Evolutionary conservation across 179 eudicot species (phyloP).

Genomic region (Monotropa hypopitys): DNA sequence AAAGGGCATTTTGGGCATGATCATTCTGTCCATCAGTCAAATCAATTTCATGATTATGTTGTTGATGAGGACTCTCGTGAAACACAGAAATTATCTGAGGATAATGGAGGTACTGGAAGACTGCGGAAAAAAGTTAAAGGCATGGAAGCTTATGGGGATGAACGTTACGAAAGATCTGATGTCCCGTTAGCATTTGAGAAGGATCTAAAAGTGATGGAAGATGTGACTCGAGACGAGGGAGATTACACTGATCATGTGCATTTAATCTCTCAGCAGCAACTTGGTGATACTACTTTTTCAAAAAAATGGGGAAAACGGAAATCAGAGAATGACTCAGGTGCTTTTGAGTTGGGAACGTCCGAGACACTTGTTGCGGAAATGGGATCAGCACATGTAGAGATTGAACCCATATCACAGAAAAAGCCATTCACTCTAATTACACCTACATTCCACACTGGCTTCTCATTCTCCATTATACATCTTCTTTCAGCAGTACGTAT

Average conservation of each 20-base stretch:
- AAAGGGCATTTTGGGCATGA: conserved; percentile 37
- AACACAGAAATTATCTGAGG: conserved; percentile 7
- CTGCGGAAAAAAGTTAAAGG: conserved; percentile 26
- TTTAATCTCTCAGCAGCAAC: conserved; percentile 24
- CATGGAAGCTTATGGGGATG: conserved; percentile 16
- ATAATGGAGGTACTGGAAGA: conserved; percentile 18
- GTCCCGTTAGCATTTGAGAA: conserved; percentile 28
- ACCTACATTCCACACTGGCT: conserved; percentile 69
- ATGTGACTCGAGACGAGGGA: conserved; percentile 22
- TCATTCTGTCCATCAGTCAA: conserved; percentile 25
- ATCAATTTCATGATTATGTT: conserved; percentile 22
- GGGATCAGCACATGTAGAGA: conserved; percentile 36
- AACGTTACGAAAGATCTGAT: conserved; percentile 26
- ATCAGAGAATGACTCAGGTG: conserved; percentile 27
- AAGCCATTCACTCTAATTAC: conserved; percentile 56
- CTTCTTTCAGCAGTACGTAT: conserved; percentile 80
- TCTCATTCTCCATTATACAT: conserved; percentile 71
- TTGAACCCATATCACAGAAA: conserved; percentile 48
- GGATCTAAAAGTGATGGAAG: conserved; percentile 49
- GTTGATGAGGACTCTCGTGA: conserved; percentile 29
- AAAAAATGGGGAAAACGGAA: conserved; percentile 53
- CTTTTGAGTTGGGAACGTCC: conserved; percentile 29
- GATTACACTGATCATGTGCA: conserved; percentile 26
- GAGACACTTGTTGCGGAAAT: conserved; percentile 36
- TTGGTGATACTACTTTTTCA: conserved; percentile 29